Evolutionary conservation across 2,329 filamentous ascomycete species (phyloP), one percentile per base, ranked within the genome.

Genomic region (Ilyonectria mors-panacis): DNA sequence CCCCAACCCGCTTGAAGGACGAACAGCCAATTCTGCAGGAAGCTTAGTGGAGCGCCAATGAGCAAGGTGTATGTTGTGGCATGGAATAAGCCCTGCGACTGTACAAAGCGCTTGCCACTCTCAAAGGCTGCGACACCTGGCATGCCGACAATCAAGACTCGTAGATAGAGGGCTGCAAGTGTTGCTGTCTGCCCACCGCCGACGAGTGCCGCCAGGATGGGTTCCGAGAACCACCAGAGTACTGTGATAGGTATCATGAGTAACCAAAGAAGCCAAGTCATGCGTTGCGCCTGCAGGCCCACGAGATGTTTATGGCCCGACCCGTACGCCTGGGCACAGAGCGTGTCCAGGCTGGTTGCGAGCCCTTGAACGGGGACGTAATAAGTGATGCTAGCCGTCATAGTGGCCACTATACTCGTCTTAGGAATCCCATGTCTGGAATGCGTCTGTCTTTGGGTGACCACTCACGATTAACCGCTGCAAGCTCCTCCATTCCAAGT

Each of bases 271-370:
- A 95, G 93, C 76, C 86, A 92, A 1, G 93, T 84, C 92, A 95
- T 94, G 56, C 93, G 86, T 78, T 95, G 92, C 63, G 93, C 86
- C 70, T 95, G 92, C n/a, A 95, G 80, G 0, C 93, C 93, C 0
- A 98, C 94, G 1, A 98, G 87, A 72, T 94, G 92, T 73, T 92
- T 95, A 76, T 91, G 92, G 0, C 95, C 95, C 0, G 93, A 95
- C 1, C 95, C 95, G 77, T 95, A 98, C 0, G 95, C 95, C 79
- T 98, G 95, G 0, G 94, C 89, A 78, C 95, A 97, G 1, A 98
- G 89, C 0, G 95, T 98, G 80, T 98, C 95, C 19, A 98, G 85
- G 65, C 91, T 93, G 1, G 95, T 98, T 0, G 94, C 91, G 9
- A 98, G 84, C 12, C 94, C 92, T 76, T 94, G 92, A 68, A 93